Percentiles rank a stretch among this genome's conserved stretches.
phyloP scores from a whole-genome alignment of 257 asterid genomes.

The Leptodermis oblonga region DNA sequence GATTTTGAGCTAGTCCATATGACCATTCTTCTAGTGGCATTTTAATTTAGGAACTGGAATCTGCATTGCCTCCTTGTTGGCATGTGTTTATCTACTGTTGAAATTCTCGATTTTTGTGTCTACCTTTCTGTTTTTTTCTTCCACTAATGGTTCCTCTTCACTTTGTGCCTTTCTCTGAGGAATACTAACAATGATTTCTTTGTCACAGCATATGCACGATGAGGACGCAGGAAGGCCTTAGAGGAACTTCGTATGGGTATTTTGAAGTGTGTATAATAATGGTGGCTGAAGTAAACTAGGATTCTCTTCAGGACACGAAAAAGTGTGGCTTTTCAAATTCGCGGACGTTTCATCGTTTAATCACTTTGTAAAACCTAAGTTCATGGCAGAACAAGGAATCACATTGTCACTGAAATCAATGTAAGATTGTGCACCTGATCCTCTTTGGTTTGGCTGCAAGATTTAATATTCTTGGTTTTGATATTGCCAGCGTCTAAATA shows the following conservation, averaged over 20 bases:
- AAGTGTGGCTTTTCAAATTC: not conserved
- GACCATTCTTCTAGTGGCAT: not conserved
- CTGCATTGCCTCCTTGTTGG: not conserved
- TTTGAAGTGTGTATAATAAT: slow-evolving; percentile 28
- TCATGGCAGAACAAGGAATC: slow-evolving; percentile 1
- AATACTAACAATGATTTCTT: slow-evolving; percentile 15
- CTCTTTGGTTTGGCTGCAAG: not conserved
- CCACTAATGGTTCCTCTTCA: not conserved
- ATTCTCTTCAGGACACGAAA: slow-evolving; percentile 14
- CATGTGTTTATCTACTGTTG: not conserved
- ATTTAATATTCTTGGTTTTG: not conserved
- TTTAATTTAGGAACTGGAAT: not conserved
- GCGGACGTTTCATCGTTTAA: not conserved
- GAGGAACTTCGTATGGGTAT: slow-evolving; percentile 48
- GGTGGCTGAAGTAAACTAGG: slow-evolving; percentile 27
- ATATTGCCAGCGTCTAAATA: not conserved
- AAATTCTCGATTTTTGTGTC: not conserved
- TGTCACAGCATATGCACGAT: slow-evolving; percentile 86
- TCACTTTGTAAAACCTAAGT: not conserved
- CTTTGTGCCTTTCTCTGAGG: too few relatives aligned
- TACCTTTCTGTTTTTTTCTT: not conserved
- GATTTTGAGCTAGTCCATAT: not conserved
- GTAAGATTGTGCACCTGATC: not conserved
- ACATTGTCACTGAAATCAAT: too few relatives aligned
- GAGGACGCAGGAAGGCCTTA: slow-evolving; percentile 85